These are phyloP conservation scores for Coniochaeta ligniaria DNA, from an alignment of 2,329 filamentous ascomycete genomes.

Conservation along the genomic window DNA sequence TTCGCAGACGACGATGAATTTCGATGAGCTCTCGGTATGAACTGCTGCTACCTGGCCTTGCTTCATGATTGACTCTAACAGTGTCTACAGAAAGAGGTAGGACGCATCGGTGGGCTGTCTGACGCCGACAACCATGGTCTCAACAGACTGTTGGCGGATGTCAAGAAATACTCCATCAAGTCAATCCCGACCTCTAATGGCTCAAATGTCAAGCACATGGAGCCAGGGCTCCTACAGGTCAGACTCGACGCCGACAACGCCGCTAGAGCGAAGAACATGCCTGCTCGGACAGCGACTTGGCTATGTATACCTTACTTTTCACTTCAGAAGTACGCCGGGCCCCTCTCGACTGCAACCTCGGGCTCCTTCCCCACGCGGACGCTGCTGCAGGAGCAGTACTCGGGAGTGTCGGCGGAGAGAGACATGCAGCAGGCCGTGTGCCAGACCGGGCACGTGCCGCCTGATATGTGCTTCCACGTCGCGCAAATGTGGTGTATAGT, in stretches of 20 bases:
- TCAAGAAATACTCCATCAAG: constrained; percentile 29
- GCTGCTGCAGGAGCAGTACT: constrained; percentile 34
- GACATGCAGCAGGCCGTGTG: constrained; percentile 41
- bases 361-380: constrained; percentile 33
- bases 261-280: constrained; percentile 9
- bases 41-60: neutral
- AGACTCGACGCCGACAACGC: constrained; percentile 17
- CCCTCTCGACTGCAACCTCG: constrained; percentile 21
- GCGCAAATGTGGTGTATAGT: constrained; percentile 40
- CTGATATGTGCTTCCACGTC: constrained; percentile 37
- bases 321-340: constrained; percentile 33
- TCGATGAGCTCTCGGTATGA: constrained; percentile 1
- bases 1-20: neutral
- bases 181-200: constrained; percentile 28
- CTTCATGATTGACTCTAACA: neutral
- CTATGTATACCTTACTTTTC: constrained; percentile 40
- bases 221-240: constrained; percentile 30
- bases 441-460: constrained; percentile 23
- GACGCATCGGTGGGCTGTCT: neutral
- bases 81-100: neutral
- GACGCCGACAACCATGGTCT: constrained; percentile 1
- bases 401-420: constrained; percentile 26
- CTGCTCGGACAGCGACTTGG: constrained; percentile 25
- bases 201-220: constrained; percentile 31
- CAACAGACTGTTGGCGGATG: constrained; percentile 4